Conservation (phyloP, 192 early-diverging fungal species). For the Gonapodya sp. region DNA sequence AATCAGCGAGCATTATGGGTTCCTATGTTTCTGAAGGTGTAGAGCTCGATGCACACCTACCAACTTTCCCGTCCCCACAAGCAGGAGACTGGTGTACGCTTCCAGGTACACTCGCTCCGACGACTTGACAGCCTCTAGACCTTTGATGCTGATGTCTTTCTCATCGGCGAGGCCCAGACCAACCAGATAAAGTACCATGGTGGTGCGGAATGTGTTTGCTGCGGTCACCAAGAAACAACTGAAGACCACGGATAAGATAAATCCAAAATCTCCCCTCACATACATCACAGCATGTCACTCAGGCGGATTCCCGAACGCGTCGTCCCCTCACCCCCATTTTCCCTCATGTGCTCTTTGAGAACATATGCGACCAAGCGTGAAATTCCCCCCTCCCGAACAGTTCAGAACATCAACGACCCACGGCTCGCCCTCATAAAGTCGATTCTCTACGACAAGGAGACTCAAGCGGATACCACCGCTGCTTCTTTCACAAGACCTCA, state of each 20-base stretch:
- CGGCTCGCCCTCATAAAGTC: neutral
- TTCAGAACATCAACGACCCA: neutral
- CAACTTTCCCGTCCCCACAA: conserved; percentile 68
- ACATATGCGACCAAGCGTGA: neutral
- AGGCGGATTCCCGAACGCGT: neutral
- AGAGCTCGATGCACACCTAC: conserved; percentile 24
- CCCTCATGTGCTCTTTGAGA: neutral
- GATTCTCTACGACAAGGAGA: neutral
- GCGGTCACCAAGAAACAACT: no score
- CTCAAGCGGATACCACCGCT: neutral
- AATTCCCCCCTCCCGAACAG: neutral
- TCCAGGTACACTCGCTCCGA: conserved; percentile 89
- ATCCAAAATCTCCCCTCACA: neutral
- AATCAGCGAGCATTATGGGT: neutral
- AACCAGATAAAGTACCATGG: conserved; percentile 67
- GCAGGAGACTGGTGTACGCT: conserved; percentile 89
- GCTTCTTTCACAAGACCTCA: neutral
- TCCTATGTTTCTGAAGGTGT: neutral
- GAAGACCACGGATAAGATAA: no score
- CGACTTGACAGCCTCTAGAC: conserved; percentile 79
- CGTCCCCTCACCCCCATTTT: neutral
- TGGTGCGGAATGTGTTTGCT: neutral
- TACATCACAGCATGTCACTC: no score
- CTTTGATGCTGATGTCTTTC: conserved; percentile 93
- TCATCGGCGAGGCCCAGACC: conserved; percentile 95